These are phyloP conservation scores for Massarina eburnea DNA, from an alignment of 2,329 filamentous ascomycete genomes.

Conservation along the genomic window DNA sequence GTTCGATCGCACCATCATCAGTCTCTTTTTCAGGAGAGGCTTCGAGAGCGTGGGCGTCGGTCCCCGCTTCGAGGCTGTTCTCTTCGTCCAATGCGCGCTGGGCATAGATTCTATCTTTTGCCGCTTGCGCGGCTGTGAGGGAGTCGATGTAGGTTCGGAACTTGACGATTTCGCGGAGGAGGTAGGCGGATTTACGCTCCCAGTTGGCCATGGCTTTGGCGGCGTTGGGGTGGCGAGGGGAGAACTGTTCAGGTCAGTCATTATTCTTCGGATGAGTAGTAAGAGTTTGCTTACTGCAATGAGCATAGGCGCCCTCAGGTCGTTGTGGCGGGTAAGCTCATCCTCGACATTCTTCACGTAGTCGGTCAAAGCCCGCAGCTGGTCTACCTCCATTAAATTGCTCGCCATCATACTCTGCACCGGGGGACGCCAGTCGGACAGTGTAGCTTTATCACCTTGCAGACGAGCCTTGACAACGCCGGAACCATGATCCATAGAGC, in stretches of 20 bases:
- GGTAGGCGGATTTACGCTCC: conserved; percentile 92
- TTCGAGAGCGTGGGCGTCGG: conserved; percentile 12
- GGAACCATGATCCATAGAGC: conserved; percentile 58
- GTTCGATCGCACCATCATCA: conserved; percentile 41
- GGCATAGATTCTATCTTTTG: conserved; percentile 70
- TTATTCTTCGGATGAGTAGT: background rate
- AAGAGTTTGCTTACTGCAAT: conserved; percentile 61
- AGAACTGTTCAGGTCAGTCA: conserved; percentile 58
- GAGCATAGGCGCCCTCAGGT: conserved; percentile 82
- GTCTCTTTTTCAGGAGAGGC: conserved; percentile 19
- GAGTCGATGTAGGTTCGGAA: conserved; percentile 94
- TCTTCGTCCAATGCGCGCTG: conserved; percentile 35
- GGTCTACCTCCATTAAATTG: conserved; percentile 74
- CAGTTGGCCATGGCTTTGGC: conserved; percentile 90
- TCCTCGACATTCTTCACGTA: conserved; percentile 87
- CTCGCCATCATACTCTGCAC: conserved; percentile 88
- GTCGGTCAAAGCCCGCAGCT: conserved; percentile 70
- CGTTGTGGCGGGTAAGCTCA: conserved; percentile 84
- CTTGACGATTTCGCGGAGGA: conserved; percentile 93
- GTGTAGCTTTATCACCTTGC: conserved; percentile 79
- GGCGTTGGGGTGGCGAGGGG: conserved; percentile 78
- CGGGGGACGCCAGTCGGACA: conserved; percentile 87
- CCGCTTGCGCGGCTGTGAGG: conserved; percentile 68
- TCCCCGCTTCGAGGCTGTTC: conserved; percentile 13
- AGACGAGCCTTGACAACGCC: conserved; percentile 65